Evolutionary conservation across 164 flowering plant species (phyloP), one percentile per base, ranked within the genome.

Genomic region (Liriodendron chinense): DNA sequence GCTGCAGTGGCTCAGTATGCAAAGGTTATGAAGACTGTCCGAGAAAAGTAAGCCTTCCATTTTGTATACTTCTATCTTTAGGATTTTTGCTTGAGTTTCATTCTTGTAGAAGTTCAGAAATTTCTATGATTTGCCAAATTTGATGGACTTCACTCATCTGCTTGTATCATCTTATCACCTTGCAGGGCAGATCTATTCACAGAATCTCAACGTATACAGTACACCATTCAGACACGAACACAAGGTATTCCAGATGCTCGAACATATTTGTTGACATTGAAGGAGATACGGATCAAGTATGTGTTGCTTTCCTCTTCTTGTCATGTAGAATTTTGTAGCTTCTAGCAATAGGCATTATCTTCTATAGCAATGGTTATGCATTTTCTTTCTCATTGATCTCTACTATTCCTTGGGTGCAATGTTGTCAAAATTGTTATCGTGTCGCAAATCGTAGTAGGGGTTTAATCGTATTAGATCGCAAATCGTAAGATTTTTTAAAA

Each of bases 1-100:
- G 92, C 97, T 81, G 98, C 98, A 59, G 99, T 96, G 18, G 23
- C 84, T 57, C 92, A 89, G 1, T 96, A 92, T 84, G 91, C 99
- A 26, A 91, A 87, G 34, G 97, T 96, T 78, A 90, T 96, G 99
- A 94, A 96, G 86, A 91, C 87, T 22, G 82, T 89, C 0, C 84
- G 98, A 79, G 91, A 94, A 79, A 90, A 94, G 99, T 96, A 83
- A 81, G 88, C 34, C 2, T 67, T 6, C 18, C 25, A 26, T 21
- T 64, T 64, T 67, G 69, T 16, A 28, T 14, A 24, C 16, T 16
- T 28, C 47, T 16, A 10, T 53, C 13, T 53, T 16, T 9, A 12
- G 43, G 43, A 34, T 34, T 34, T 34, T 34, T 34, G 5, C 43
- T 34, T 5, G 43, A 34, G 43, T 34, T 34, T 34, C 43, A 34